phyloP scores from a whole-genome alignment of 345 rosid genomes.

The Brassica napus region DNA sequence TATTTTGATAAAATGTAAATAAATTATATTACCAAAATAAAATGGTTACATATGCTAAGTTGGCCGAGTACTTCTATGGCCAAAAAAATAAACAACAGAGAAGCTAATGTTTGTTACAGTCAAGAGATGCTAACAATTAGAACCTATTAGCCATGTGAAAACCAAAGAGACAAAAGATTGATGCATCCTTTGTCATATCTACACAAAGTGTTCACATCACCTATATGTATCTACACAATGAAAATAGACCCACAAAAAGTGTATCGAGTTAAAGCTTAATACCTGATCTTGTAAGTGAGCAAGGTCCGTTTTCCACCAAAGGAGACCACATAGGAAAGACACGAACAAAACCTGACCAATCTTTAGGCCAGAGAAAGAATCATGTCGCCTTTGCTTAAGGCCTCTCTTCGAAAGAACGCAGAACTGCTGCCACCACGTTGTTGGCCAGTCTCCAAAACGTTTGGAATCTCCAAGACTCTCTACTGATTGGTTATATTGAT shows the following conservation, averaged over 20 bases:
- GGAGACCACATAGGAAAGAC: constrained; percentile 72
- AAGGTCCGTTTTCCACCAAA: constrained; percentile 73
- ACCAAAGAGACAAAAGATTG: neutral
- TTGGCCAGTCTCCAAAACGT: constrained; percentile 65
- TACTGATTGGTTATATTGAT: constrained; percentile 10
- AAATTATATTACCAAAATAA: neutral
- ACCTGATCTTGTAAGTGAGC: constrained; percentile 70
- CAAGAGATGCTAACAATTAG: neutral
- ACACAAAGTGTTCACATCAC: neutral
- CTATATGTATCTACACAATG: neutral
- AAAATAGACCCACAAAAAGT: neutral
- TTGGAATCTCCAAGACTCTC: constrained; percentile 18
- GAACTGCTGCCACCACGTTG: constrained; percentile 85
- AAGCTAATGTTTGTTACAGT: neutral
- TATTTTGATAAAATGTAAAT: neutral
- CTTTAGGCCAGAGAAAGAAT: constrained; percentile 69
- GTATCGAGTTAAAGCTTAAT: neutral
- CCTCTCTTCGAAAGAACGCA: constrained; percentile 68
- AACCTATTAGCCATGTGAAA: neutral
- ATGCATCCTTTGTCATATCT: neutral
- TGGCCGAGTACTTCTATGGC: neutral
- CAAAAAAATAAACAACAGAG: neutral
- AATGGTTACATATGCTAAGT: neutral
- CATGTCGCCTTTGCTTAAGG: constrained; percentile 75
- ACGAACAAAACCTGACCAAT: constrained; percentile 69